These are phyloP conservation scores for Daedaleopsis sinensis DNA, from an alignment of 768 basidiomycete genomes.

Conservation along the genomic window DNA sequence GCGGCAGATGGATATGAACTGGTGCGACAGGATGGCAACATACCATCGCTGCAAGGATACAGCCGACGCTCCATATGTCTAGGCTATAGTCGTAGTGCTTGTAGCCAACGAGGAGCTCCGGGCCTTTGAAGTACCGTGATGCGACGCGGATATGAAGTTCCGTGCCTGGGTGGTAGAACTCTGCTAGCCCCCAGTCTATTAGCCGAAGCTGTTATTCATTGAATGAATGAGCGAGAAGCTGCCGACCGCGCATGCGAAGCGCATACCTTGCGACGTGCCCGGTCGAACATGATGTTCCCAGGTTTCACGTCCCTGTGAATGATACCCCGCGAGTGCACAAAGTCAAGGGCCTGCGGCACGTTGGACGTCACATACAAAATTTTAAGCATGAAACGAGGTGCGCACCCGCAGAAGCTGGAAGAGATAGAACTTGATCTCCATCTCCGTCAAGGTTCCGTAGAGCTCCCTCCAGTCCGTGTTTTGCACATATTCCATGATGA, in stretches of 20 bases:
- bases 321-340: slow-evolving; percentile 96
- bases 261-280: slow-evolving; percentile 85
- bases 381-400: not conserved
- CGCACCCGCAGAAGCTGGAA: slow-evolving; percentile 88
- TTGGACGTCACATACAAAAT: not conserved
- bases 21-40: not conserved
- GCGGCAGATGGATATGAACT: not conserved
- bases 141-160: slow-evolving; percentile 98
- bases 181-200: slow-evolving; percentile 98
- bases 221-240: not conserved
- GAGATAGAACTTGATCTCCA: slow-evolving; percentile 96
- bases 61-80: slow-evolving; percentile 99
- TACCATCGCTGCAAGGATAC: slow-evolving; percentile 99
- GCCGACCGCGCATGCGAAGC: not conserved
- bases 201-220: slow-evolving; percentile 80
- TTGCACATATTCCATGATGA: slow-evolving; percentile 96
- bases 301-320: slow-evolving; percentile 99
- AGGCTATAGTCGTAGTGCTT: slow-evolving; percentile 97
- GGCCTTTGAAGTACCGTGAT: slow-evolving; percentile 96
- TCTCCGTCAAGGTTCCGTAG: slow-evolving; percentile 91
- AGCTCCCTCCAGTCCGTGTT: slow-evolving; percentile 96
- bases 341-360: slow-evolving; percentile 76
- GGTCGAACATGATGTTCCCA: slow-evolving; percentile 99
- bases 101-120: slow-evolving; percentile 94
- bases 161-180: slow-evolving; percentile 97